phyloP scores from a whole-genome alignment of 2,329 filamentous ascomycete genomes.

The Thielaviopsis populi region DNA sequence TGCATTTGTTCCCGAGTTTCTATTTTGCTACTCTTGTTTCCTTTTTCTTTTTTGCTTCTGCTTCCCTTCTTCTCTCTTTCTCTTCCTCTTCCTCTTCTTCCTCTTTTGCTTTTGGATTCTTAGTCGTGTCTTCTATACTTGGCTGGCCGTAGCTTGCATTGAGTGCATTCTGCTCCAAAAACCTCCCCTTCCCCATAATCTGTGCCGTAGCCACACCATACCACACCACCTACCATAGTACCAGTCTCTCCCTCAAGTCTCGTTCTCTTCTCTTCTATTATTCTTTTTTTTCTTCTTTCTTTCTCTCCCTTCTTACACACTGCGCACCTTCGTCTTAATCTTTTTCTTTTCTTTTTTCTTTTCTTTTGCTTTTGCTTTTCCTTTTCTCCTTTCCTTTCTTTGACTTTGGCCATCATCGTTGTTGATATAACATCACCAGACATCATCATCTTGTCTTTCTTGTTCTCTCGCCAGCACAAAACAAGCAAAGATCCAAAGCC shows the following conservation, averaged over 20 bases:
- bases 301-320: neutral
- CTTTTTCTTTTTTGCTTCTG: constrained; percentile 1
- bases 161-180: constrained; percentile 6
- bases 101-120: neutral
- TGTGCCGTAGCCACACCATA: constrained; percentile 9
- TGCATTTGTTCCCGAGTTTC: neutral
- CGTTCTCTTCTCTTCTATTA: neutral
- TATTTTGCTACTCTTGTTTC: neutral
- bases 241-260: neutral
- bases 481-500: neutral
- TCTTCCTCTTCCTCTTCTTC: neutral
- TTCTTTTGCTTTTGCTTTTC: constrained; percentile 14
- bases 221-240: neutral
- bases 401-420: neutral
- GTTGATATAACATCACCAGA: neutral
- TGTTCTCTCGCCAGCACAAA: neutral
- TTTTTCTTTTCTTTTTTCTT: neutral
- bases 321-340: neutral
- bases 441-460: neutral
- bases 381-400: constrained; percentile 16
- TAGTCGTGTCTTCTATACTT: constrained; percentile 1
- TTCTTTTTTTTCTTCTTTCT: neutral
- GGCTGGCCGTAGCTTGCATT: constrained; percentile 1
- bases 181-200: neutral
- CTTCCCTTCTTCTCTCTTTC: neutral